A percentile compares a stretch with the other conserved stretches of the same genome.
Evolutionary conservation across 2,329 filamentous ascomycete genomes (phyloP).

Genomic region (Penicillium oxalicum): DNA sequence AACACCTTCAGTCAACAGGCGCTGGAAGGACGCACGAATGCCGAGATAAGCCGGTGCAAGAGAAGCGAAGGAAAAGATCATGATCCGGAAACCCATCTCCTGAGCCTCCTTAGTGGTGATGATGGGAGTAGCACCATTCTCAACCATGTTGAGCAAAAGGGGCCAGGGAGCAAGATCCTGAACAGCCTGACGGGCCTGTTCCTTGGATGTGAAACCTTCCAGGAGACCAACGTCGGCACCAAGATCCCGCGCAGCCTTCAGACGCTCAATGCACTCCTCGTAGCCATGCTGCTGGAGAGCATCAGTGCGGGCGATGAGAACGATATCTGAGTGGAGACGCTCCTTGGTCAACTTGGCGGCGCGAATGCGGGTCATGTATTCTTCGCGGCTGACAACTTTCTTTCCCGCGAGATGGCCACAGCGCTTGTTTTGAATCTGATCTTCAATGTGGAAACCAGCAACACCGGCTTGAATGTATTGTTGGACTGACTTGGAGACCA

Average conservation of each 20-base stretch:
- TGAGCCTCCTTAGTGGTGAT: constrained; percentile 35
- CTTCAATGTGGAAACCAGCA: constrained; percentile 53
- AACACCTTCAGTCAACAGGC: constrained; percentile 33
- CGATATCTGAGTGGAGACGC: constrained; percentile 34
- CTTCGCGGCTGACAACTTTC: constrained; percentile 32
- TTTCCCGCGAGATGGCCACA: constrained; percentile 39
- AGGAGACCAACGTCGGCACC: constrained; percentile 39
- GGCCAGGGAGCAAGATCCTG: constrained; percentile 36
- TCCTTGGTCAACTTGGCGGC: constrained; percentile 33
- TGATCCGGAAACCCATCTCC: constrained; percentile 39
- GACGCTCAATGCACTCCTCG: constrained; percentile 35
- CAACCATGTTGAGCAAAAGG: constrained; percentile 41
- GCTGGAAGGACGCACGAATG: constrained; percentile 30
- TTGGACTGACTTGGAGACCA: constrained; percentile 45
- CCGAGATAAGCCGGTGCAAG: constrained; percentile 34
- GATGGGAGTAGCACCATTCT: constrained; percentile 36
- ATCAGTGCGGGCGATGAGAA: constrained; percentile 42
- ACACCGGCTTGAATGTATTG: constrained; percentile 49
- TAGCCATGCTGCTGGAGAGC: constrained; percentile 35
- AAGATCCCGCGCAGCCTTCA: constrained; percentile 34
- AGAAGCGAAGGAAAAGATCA: constrained; percentile 39
- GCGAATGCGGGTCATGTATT: constrained; percentile 32
- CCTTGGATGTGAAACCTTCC: constrained; percentile 37
- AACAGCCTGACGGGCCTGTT: constrained; percentile 31
- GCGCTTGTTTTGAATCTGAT: constrained; percentile 45